Percentiles rank a stretch among this genome's conserved stretches.
These are phyloP conservation scores for Stenogyne calaminthoides DNA, from an alignment of 305 asterid species.

Conservation along the genomic window DNA sequence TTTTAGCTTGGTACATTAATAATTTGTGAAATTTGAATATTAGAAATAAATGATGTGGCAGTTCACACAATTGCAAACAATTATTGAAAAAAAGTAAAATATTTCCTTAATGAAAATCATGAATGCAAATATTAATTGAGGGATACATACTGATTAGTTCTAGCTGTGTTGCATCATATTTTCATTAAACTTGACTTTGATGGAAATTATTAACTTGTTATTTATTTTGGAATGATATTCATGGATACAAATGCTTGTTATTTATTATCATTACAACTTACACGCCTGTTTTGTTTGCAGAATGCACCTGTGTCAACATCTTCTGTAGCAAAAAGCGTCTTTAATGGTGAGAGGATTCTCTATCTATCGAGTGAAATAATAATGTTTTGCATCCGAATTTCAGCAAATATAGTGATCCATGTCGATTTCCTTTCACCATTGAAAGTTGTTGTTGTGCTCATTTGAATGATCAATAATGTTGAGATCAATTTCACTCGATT, in stretches of 20 bases:
- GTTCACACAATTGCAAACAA: neutral
- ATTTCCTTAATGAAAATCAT: neutral
- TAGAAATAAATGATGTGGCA: neutral
- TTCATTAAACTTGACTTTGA: neutral
- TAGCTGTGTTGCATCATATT: too few species aligned
- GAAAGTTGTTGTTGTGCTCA: neutral
- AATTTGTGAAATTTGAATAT: neutral
- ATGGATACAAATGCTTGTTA: neutral
- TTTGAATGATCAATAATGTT: neutral
- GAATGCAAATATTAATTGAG: neutral
- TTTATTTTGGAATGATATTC: neutral
- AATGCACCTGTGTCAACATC: slow-evolving; percentile 65
- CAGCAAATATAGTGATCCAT: neutral
- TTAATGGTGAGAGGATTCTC: slow-evolving; percentile 29
- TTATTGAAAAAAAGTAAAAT: neutral
- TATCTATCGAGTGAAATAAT: neutral
- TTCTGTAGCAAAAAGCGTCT: slow-evolving; percentile 68
- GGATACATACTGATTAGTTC: too few species aligned
- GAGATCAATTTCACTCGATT: neutral
- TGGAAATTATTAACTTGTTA: neutral
- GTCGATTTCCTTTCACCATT: neutral
- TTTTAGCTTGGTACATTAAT: too few species aligned
- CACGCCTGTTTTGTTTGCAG: slow-evolving; percentile 47
- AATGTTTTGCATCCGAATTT: neutral
- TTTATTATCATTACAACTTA: neutral